Evolutionary conservation across 805 yeast genomes (phyloP), one percentile per base, ranked within the genome.

Genomic region (Lipomyces chichibuensis): DNA sequence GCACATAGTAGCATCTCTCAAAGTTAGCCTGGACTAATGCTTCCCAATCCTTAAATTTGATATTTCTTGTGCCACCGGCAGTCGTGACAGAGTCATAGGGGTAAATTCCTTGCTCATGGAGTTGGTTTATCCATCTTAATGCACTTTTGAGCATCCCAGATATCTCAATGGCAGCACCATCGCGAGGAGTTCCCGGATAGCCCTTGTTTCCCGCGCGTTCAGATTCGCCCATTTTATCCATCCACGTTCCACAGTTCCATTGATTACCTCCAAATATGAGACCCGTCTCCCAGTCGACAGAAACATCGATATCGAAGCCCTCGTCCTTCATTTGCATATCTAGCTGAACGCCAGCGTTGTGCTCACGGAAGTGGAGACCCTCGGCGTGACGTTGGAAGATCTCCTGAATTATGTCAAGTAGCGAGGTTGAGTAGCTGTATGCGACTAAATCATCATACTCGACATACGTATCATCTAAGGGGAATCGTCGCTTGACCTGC

Each of bases 141-240:
- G 91, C 79, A 77, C 97, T 90, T 79, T 93, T 93, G 75, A 95
- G 79, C 67, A 94, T 80, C 0, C 98, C 99, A 73, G 87, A 92
- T 65, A 94, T 89, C 78, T 94, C 99, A 64, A 94, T 83, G 2
- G 96, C 97, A 1, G 98, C 97, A 49, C 99, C 99, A 78, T 93
- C 97, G 75, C 99, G 85, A 29, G 99, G 98, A 0, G 98, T 94
- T 1, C 98, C 99, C 0, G 99, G 99, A 46, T 85, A 81, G n/a
- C 99, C 99, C 72, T 88, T 90, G 66, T 87, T 88, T 0, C 89
- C 88, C 0, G 98, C 97, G 64, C 79, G 82, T 46, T 78, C 87
- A 74, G 97, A 90, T 80, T 95, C 98, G 32, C 99, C 99, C 98
- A 94, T 94, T 80, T 94, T 94, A 79, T 94, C 99, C 97, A 93